Conservation (phyloP, 2,329 filamentous ascomycete genomes). For the Alternaria sp. region DNA sequence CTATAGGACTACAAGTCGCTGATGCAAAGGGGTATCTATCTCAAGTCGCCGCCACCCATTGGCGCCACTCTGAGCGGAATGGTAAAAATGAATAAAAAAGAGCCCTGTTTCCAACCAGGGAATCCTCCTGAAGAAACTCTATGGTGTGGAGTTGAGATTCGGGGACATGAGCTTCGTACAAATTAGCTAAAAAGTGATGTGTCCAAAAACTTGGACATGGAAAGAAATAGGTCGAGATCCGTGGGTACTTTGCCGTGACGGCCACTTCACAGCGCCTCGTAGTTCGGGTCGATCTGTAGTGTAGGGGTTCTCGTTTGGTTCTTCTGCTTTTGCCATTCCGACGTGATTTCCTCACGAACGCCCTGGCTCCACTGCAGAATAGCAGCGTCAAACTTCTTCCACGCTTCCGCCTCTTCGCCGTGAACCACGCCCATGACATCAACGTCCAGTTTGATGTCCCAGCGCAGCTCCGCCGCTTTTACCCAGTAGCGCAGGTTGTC, state of each 20-base stretch:
- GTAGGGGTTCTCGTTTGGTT: constrained; percentile 50
- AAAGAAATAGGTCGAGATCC: constrained; percentile 31
- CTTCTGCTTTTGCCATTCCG: constrained; percentile 68
- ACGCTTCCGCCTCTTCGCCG: constrained; percentile 72
- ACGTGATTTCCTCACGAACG: constrained; percentile 82
- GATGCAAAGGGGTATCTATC: constrained; percentile 37
- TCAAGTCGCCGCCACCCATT: constrained; percentile 26
- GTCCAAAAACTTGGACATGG: constrained; percentile 38
- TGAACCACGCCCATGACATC: constrained; percentile 89
- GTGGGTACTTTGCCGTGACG: constrained; percentile 13
- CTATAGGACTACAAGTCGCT: constrained; percentile 27
- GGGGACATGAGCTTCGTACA: constrained; percentile 30
- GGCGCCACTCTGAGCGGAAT: constrained; percentile 18
- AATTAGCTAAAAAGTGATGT: constrained; percentile 31
- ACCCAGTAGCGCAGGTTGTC: constrained; percentile 96
- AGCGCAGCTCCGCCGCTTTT: constrained; percentile 93
- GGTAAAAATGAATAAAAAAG: not conserved
- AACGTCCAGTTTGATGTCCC: constrained; percentile 83
- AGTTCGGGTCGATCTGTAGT: constrained; percentile 50
- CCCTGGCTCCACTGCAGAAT: constrained; percentile 83
- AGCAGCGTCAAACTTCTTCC: constrained; percentile 83
- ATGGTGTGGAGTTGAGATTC: constrained; percentile 23
- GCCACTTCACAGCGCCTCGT: constrained; percentile 38
- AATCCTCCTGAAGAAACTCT: constrained; percentile 13
- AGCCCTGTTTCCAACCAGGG: constrained; percentile 20